These are phyloP conservation scores for Solanum okadae DNA, from an alignment of 257 asterid genomes.

Conservation along the genomic window DNA sequence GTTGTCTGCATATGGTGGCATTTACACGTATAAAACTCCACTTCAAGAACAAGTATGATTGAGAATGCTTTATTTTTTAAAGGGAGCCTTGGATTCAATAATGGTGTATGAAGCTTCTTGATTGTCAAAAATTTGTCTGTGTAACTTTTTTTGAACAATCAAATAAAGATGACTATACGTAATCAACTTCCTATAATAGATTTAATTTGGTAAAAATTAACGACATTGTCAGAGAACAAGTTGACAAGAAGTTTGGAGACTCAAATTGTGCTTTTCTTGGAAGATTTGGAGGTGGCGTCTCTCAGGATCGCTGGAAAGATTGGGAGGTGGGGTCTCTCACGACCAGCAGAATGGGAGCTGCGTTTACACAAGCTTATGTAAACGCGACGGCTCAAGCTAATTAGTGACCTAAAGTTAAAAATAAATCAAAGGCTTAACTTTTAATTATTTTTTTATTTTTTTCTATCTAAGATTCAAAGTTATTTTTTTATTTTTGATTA, in stretches of 20 bases:
- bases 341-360: background rate
- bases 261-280: background rate
- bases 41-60: background rate
- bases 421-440: too few relatives aligned
- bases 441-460: too few relatives aligned
- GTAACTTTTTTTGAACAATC: background rate
- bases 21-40: background rate
- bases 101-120: background rate
- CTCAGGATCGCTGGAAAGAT: background rate
- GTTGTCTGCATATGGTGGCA: slow-evolving; percentile 7
- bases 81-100: background rate
- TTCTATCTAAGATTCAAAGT: too few relatives aligned
- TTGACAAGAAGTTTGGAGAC: background rate
- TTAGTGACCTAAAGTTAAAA: too few relatives aligned
- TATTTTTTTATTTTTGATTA: too few relatives aligned
- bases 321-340: background rate
- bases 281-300: background rate
- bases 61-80: background rate
- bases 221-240: too few relatives aligned
- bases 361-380: too few relatives aligned
- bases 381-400: background rate
- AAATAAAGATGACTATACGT: background rate
- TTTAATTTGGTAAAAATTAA: background rate
- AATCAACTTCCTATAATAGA: background rate
- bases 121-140: background rate